Conservation (phyloP, 2,329 filamentous ascomycete species). For the Aspergillus fijiensis region DNA sequence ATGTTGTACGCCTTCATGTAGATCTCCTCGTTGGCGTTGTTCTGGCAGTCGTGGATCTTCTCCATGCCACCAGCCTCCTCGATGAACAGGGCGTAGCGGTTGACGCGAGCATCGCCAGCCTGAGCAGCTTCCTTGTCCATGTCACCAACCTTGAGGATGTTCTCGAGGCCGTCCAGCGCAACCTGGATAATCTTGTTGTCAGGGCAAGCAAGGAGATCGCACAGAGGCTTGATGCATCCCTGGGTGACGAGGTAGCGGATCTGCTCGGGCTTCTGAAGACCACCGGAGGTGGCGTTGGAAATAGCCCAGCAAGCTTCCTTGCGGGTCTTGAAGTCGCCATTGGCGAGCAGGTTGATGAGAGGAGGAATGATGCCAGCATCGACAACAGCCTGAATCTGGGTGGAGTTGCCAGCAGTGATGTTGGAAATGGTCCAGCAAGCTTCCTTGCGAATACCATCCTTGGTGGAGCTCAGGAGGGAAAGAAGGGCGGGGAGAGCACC, state of each 20-base stretch:
- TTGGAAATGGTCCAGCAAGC: slow-evolving; percentile 99
- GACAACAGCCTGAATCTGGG: slow-evolving; percentile 94
- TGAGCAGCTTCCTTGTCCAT: slow-evolving; percentile 88
- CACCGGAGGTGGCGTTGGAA: slow-evolving; percentile 95
- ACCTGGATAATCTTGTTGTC: slow-evolving; percentile 99
- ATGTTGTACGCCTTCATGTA: slow-evolving; percentile 99
- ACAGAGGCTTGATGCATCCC: slow-evolving; percentile 96
- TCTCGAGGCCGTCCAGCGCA: slow-evolving; percentile 94
- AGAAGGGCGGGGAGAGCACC: slow-evolving; percentile 89
- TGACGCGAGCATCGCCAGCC: slow-evolving; percentile 59
- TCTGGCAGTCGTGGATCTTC: slow-evolving; percentile 99
- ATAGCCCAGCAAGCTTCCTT: slow-evolving; percentile 99
- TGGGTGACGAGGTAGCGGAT: slow-evolving; percentile 91
- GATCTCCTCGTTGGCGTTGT: slow-evolving; percentile 99
- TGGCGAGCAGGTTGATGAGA: slow-evolving; percentile 90
- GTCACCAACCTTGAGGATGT: slow-evolving; percentile 98
- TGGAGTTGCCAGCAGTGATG: slow-evolving; percentile 96
- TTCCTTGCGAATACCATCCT: slow-evolving; percentile 98
- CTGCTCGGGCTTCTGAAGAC: slow-evolving; percentile 97
- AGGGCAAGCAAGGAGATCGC: slow-evolving; percentile 90
- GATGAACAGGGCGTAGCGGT: slow-evolving; percentile 96
- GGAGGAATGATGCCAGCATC: slow-evolving; percentile 97
- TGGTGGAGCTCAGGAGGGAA: slow-evolving; percentile 90
- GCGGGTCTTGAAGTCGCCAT: slow-evolving; percentile 97
- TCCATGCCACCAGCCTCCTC: slow-evolving; percentile 99